These are phyloP conservation scores for Penicillium ucsense DNA, from an alignment of 495 filamentous ascomycete genomes.

Conservation along the genomic window DNA sequence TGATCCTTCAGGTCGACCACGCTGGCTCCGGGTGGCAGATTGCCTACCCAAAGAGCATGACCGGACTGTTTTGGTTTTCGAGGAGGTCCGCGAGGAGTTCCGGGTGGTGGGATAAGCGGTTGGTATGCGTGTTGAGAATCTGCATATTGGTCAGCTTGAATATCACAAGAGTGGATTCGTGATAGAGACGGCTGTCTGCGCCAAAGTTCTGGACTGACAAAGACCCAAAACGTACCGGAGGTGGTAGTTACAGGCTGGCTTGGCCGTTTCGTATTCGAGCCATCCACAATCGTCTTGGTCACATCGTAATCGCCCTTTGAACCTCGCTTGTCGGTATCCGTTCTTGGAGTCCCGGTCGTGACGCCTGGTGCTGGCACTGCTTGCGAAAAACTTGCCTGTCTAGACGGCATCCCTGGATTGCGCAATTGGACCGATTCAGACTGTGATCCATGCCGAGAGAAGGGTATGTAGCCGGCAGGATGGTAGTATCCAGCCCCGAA, in stretches of 20 bases:
- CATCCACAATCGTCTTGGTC: conserved; percentile 36
- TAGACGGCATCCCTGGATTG: conserved; percentile 1
- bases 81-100: conserved; percentile 73
- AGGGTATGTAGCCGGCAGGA: conserved; percentile 9
- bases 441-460: conserved; percentile 11
- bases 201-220: no score
- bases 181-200: no score
- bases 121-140: conserved; percentile 11
- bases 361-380: neutral
- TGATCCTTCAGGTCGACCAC: conserved; percentile 80
- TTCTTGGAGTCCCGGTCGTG: conserved; percentile 1
- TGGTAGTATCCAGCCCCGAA: conserved; percentile 24
- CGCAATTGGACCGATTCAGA: conserved; percentile 5
- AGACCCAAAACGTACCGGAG: conserved; percentile 8
- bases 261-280: conserved; percentile 27
- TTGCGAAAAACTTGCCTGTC: neutral
- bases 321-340: conserved; percentile 13
- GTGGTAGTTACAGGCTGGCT: conserved; percentile 6
- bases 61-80: conserved; percentile 89
- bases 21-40: conserved; percentile 72
- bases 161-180: no score
- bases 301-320: conserved; percentile 24
- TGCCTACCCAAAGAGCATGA: conserved; percentile 94
- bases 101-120: conserved; percentile 13
- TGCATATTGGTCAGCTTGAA: neutral